These are phyloP conservation scores for Lactifluus echinatus DNA, from an alignment of 768 basidiomycete species.

Conservation along the genomic window DNA sequence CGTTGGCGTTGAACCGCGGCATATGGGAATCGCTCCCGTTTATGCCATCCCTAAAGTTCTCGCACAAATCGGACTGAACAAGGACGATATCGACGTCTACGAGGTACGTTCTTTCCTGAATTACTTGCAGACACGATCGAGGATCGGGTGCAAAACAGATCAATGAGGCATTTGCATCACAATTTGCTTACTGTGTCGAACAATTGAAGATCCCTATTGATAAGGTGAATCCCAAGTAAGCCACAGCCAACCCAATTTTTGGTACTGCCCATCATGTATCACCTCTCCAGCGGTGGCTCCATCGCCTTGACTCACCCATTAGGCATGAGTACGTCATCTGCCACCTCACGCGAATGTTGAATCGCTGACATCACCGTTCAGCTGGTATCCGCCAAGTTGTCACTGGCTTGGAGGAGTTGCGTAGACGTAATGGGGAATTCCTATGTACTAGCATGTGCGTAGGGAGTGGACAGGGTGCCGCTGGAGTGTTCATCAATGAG, in stretches of 20 bases:
- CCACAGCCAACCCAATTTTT: slow-evolving; percentile 17
- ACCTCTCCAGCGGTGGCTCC: slow-evolving; percentile 59
- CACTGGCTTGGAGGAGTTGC: slow-evolving; percentile 78
- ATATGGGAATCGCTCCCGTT: slow-evolving; percentile 74
- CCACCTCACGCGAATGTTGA: slow-evolving; percentile 15
- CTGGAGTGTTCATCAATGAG: slow-evolving; percentile 73
- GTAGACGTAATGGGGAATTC: slow-evolving; percentile 54
- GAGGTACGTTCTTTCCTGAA: slow-evolving; percentile 40
- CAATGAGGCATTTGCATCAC: slow-evolving; percentile 88
- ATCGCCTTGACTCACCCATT: slow-evolving; percentile 79
- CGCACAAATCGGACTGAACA: slow-evolving; percentile 48
- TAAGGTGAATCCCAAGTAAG: slow-evolving; percentile 81
- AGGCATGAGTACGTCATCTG: slow-evolving; percentile 59
- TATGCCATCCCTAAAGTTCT: slow-evolving; percentile 65
- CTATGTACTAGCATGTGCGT: slow-evolving; percentile 79
- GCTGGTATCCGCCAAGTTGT: slow-evolving; percentile 84
- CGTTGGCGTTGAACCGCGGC: slow-evolving; percentile 70
- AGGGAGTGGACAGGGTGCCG: slow-evolving; percentile 87
- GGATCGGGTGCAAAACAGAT: slow-evolving; percentile 37
- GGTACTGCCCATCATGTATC: background rate
- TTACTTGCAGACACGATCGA: background rate
- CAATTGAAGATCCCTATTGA: slow-evolving; percentile 64
- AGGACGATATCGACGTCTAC: slow-evolving; percentile 68
- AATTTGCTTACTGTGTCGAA: slow-evolving; percentile 89
- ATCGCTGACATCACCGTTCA: slow-evolving; percentile 22